Percentiles rank a stretch among this genome's conserved stretches.
Evolutionary conservation across 2,329 filamentous ascomycete species (phyloP).

Genomic region (Hyphodiscus sp.): DNA sequence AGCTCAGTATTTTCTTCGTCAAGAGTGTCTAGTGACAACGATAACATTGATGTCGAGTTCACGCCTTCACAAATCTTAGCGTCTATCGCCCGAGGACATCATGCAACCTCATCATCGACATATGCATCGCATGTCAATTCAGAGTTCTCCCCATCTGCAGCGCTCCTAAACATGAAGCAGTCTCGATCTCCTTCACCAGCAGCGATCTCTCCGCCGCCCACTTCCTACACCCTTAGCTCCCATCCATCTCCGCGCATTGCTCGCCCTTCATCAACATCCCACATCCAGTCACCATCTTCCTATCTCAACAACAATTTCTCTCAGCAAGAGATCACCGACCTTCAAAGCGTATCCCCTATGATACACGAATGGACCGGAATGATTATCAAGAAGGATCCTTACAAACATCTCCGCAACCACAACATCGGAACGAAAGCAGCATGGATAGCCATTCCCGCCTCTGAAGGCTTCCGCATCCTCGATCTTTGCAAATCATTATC

Average conservation of each 20-base stretch:
- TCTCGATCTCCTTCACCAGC: background rate
- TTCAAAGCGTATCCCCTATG: background rate
- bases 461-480: conserved; percentile 24
- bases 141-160: conserved; percentile 2
- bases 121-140: background rate
- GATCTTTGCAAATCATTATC: conserved; percentile 22
- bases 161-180: background rate
- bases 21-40: background rate
- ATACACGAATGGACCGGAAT: background rate
- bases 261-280: background rate
- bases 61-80: background rate
- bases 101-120: background rate
- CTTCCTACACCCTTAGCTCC: background rate
- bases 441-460: conserved; percentile 24
- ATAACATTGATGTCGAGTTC: background rate
- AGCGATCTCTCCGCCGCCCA: background rate
- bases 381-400: conserved; percentile 16
- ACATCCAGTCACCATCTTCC: background rate
- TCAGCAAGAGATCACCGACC: background rate
- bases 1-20: background rate
- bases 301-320: background rate
- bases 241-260: background rate
- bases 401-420: conserved; percentile 20
- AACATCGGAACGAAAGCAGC: conserved; percentile 23
- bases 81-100: background rate